These are phyloP conservation scores for Cercophora newfieldiana DNA, from an alignment of 495 filamentous ascomycete species.

Conservation along the genomic window DNA sequence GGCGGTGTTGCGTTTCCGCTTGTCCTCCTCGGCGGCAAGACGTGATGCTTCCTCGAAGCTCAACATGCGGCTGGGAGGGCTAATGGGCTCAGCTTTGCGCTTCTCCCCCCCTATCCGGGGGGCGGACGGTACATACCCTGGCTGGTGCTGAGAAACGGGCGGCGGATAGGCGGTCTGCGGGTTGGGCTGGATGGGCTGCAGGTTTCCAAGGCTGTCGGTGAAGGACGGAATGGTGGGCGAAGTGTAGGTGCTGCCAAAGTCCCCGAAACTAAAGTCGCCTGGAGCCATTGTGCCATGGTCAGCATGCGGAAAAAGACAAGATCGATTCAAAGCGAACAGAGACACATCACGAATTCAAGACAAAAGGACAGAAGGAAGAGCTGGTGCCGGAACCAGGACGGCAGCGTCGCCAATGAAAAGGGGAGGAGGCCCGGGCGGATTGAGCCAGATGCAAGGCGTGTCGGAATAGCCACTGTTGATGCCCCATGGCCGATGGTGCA, in stretches of 20 bases:
- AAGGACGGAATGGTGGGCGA: slow-evolving; percentile 48
- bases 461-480: slow-evolving; percentile 30
- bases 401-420: slow-evolving; percentile 29
- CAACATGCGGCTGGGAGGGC: slow-evolving; percentile 36
- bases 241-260: slow-evolving; percentile 47
- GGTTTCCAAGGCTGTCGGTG: slow-evolving; percentile 42
- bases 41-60: slow-evolving; percentile 70
- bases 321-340: slow-evolving; percentile 13
- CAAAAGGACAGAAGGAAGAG: slow-evolving; percentile 17
- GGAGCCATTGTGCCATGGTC: slow-evolving; percentile 50
- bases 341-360: slow-evolving; percentile 11
- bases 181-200: slow-evolving; percentile 51
- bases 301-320: slow-evolving; percentile 24
- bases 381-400: slow-evolving; percentile 14
- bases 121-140: slow-evolving; percentile 44
- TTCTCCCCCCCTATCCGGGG: slow-evolving; percentile 49
- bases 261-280: slow-evolving; percentile 52
- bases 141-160: slow-evolving; percentile 40
- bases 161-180: slow-evolving; percentile 40
- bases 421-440: slow-evolving; percentile 34
- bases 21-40: slow-evolving; percentile 91
- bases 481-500: slow-evolving; percentile 40
- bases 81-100: slow-evolving; percentile 50
- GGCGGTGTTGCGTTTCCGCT: slow-evolving; percentile 93
- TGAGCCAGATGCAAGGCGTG: slow-evolving; percentile 20